These are phyloP conservation scores for Spergularia marina DNA, from an alignment of 148 eudicot species.

Conservation along the genomic window DNA sequence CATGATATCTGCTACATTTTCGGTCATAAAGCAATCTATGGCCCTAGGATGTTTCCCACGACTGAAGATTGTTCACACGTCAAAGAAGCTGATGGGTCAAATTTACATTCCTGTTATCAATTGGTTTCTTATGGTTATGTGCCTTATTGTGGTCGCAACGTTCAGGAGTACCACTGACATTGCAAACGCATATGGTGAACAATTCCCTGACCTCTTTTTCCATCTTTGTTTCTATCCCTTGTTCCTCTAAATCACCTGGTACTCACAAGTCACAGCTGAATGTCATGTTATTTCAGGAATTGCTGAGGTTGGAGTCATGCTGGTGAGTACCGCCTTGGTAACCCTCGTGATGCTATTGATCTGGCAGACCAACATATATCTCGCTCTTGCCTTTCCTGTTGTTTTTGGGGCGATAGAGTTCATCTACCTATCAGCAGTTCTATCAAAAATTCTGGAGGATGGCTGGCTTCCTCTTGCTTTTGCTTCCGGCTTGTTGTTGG, in stretches of 20 bases:
- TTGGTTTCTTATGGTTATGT: conserved; percentile 91
- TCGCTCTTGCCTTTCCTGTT: conserved; percentile 74
- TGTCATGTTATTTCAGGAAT: conserved; percentile 51
- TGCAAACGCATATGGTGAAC: conserved; percentile 88
- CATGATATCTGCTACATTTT: conserved; percentile 96
- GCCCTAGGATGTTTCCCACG: conserved; percentile 95
- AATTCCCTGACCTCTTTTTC: neutral
- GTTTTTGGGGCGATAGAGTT: conserved; percentile 75
- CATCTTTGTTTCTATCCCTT: neutral
- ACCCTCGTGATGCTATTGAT: conserved; percentile 94
- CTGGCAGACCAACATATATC: conserved; percentile 79
- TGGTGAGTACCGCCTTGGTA: conserved; percentile 81
- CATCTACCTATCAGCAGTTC: conserved; percentile 72
- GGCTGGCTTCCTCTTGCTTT: conserved; percentile 96
- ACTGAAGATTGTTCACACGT: conserved; percentile 87
- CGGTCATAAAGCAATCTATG: conserved; percentile 84
- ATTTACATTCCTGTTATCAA: conserved; percentile 94
- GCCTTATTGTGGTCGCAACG: conserved; percentile 76
- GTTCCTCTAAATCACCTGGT: neutral
- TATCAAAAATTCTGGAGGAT: conserved; percentile 77
- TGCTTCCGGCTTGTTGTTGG: conserved; percentile 61
- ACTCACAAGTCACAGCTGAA: neutral
- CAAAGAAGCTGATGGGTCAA: conserved; percentile 85
- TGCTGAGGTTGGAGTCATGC: conserved; percentile 97
- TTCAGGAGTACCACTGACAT: conserved; percentile 77